phyloP scores from a whole-genome alignment of 495 filamentous ascomycete genomes.

The Astrocystis sublimbata region DNA sequence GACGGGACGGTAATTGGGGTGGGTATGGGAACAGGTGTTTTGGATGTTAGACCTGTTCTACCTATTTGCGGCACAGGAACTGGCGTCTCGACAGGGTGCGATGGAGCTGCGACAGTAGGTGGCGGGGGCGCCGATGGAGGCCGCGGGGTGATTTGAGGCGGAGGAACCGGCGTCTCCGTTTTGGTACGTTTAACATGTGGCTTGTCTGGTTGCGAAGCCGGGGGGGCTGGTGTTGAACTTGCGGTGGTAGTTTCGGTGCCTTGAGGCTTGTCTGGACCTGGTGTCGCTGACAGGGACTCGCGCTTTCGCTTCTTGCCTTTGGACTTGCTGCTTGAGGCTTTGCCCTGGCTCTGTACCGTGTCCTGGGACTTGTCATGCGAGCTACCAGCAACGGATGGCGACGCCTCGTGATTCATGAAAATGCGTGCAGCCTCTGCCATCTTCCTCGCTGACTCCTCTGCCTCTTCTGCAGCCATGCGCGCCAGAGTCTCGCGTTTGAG shows the following conservation, averaged over 20 bases:
- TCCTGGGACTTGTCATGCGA: slow-evolving; percentile 26
- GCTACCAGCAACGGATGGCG: slow-evolving; percentile 30
- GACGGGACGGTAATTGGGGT: slow-evolving; percentile 27
- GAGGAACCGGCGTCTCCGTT: slow-evolving; percentile 55
- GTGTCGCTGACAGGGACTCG: slow-evolving; percentile 47
- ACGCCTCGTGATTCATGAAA: slow-evolving; percentile 39
- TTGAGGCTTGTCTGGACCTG: slow-evolving; percentile 45
- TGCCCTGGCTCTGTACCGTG: slow-evolving; percentile 21
- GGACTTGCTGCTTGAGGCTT: slow-evolving; percentile 32
- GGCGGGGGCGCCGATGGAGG: slow-evolving; percentile 33
- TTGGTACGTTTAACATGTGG: slow-evolving; percentile 58
- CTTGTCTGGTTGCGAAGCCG: slow-evolving; percentile 27
- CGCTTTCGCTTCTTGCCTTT: slow-evolving; percentile 56
- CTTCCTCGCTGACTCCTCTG: slow-evolving; percentile 60
- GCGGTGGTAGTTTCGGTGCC: slow-evolving; percentile 29
- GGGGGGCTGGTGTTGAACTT: slow-evolving; percentile 24
- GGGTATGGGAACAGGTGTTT: slow-evolving; percentile 46
- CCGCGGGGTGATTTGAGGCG: slow-evolving; percentile 40
- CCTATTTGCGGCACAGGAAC: slow-evolving; percentile 53
- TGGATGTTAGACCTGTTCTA: slow-evolving; percentile 45
- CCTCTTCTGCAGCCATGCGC: slow-evolving; percentile 68
- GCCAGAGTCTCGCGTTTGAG: slow-evolving; percentile 74
- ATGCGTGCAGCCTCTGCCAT: slow-evolving; percentile 57
- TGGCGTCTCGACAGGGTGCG: slow-evolving; percentile 46
- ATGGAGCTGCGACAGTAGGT: slow-evolving; percentile 7